phyloP scores from a whole-genome alignment of 768 basidiomycete species.

The Amanita rubescens region DNA sequence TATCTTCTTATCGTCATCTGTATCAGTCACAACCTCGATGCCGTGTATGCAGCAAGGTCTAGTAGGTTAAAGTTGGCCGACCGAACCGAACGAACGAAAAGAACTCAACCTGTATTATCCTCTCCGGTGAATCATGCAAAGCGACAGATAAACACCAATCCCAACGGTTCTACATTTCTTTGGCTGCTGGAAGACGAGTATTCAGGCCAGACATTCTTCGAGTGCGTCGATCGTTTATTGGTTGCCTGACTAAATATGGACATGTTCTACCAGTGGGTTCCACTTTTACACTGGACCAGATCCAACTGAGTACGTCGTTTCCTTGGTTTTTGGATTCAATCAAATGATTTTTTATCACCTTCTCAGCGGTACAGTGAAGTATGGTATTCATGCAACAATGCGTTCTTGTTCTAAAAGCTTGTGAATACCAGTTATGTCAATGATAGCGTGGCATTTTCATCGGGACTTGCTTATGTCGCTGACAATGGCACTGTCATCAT shows the following conservation, averaged over 20 bases:
- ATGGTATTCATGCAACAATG: constrained; percentile 18
- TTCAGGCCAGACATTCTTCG: constrained; percentile 59
- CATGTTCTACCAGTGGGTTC: constrained; percentile 36
- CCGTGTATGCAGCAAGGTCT: background rate
- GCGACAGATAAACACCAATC: constrained; percentile 29
- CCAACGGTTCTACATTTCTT: constrained; percentile 44
- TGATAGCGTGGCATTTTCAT: constrained; percentile 40
- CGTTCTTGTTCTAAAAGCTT: background rate
- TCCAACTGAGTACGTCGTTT: constrained; percentile 55
- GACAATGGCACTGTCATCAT: constrained; percentile 59
- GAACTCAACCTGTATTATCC: background rate
- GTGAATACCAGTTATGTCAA: constrained; percentile 42
- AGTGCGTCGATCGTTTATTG: constrained; percentile 33
- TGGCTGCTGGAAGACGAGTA: constrained; percentile 68
- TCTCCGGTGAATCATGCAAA: constrained; percentile 3
- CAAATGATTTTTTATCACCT: constrained; percentile 12
- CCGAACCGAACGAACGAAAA: background rate
- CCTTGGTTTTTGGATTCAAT: constrained; percentile 6
- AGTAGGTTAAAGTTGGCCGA: background rate
- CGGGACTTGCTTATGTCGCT: constrained; percentile 49
- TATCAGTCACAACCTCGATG: background rate
- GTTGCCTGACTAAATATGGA: constrained; percentile 3
- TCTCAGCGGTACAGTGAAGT: constrained; percentile 65
- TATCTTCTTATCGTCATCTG: constrained; percentile 1
- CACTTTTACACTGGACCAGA: constrained; percentile 53